These are phyloP conservation scores for Globisporangium paddicum DNA, from an alignment of 352 stramenopile species.

Conservation along the genomic window DNA sequence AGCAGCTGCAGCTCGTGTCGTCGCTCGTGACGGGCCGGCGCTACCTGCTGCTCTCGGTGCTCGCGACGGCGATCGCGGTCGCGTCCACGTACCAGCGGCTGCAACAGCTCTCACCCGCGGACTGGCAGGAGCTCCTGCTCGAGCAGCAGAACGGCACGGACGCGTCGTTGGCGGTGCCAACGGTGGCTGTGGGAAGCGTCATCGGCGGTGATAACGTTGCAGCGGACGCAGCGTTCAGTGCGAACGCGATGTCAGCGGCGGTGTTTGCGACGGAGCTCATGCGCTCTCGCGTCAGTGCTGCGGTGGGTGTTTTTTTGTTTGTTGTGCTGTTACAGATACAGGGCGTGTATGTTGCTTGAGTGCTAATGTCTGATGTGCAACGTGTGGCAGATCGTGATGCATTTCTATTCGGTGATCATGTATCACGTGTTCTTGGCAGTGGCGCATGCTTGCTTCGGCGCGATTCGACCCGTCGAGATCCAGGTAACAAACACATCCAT, in stretches of 20 bases:
- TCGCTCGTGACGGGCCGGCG: slow-evolving; percentile 42
- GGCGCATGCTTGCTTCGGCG: slow-evolving; percentile 37
- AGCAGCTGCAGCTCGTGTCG: slow-evolving; percentile 28
- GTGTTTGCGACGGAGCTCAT: slow-evolving; percentile 44
- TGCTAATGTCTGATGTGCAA: no score
- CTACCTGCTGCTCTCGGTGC: slow-evolving; percentile 61
- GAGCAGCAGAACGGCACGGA: slow-evolving; percentile 7
- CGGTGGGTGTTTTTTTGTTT: slow-evolving; percentile 25
- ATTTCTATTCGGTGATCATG: slow-evolving; percentile 65
- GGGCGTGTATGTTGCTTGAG: not conserved
- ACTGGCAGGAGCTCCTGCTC: slow-evolving; percentile 10
- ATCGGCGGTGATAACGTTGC: no score
- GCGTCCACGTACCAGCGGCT: slow-evolving; percentile 42
- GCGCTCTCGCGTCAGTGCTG: slow-evolving; percentile 45
- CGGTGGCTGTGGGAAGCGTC: not conserved
- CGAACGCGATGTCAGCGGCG: not conserved
- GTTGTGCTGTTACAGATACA: not conserved
- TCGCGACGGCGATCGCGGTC: slow-evolving; percentile 48
- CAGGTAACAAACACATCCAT: slow-evolving; percentile 26
- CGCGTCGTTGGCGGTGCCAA: slow-evolving; percentile 1
- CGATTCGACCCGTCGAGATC: slow-evolving; percentile 46
- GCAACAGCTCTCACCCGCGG: slow-evolving; percentile 12
- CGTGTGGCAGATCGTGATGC: slow-evolving; percentile 47
- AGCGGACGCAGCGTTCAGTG: not conserved
- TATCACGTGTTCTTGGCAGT: slow-evolving; percentile 61